Percentiles rank a stretch among this genome's conserved stretches.
phyloP scores from a whole-genome alignment of 176 grass and related monocot species.

The Oropetium thomaeum region DNA sequence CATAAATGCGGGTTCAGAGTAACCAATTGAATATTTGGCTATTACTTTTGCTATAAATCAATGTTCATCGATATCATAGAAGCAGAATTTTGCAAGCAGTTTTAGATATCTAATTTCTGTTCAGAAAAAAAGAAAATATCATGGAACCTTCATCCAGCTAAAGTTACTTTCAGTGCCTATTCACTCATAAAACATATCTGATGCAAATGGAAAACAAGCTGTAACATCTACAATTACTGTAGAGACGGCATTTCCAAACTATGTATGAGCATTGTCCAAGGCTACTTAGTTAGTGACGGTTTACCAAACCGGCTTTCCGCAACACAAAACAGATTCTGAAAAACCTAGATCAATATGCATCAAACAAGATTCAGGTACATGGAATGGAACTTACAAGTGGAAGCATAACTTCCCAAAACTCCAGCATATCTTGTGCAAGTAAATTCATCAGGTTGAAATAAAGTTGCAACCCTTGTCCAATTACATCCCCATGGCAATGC shows the following conservation, averaged over 20 bases:
- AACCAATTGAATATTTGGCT: background rate
- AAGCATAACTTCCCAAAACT: slow-evolving; percentile 20
- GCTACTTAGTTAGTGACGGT: background rate
- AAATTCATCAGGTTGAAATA: slow-evolving; percentile 36
- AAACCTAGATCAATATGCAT: slow-evolving; percentile 18
- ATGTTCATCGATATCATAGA: background rate
- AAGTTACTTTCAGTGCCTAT: background rate
- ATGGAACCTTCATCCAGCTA: background rate
- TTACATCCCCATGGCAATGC: slow-evolving; percentile 26
- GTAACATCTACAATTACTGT: background rate
- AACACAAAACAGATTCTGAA: slow-evolving; percentile 21
- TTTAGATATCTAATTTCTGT: background rate
- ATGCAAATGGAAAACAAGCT: background rate
- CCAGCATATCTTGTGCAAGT: slow-evolving; percentile 25
- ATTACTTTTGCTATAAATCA: background rate
- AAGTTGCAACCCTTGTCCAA: slow-evolving; percentile 17
- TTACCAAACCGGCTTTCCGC: background rate
- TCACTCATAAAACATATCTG: background rate
- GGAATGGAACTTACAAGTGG: slow-evolving; percentile 41
- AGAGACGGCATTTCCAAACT: background rate
- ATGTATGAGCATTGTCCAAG: slow-evolving; percentile 15
- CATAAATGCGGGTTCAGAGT: background rate
- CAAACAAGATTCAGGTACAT: slow-evolving; percentile 31
- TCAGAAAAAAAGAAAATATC: background rate
- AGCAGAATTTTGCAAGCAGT: background rate